These are phyloP conservation scores for Colletotrichum sp. DNA, from an alignment of 2,329 filamentous ascomycete species.

Conservation along the genomic window DNA sequence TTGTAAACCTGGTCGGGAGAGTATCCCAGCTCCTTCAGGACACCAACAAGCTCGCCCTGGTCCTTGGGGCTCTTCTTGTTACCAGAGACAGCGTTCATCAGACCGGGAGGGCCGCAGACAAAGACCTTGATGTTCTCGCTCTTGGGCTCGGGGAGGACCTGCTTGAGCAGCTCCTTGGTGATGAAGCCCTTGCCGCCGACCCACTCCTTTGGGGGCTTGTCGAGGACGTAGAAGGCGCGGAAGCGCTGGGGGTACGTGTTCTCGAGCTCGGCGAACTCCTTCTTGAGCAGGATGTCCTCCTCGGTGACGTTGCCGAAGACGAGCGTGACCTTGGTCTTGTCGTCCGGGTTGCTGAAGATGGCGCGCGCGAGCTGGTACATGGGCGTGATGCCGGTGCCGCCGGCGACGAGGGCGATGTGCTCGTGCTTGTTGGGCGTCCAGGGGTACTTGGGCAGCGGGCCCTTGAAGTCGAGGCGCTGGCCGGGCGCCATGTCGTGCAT, in stretches of 20 bases:
- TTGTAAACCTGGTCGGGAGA: constrained; percentile 86
- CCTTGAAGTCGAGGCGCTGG: constrained; percentile 89
- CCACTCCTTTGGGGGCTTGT: constrained; percentile 84
- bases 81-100: constrained; percentile 94
- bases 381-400: constrained; percentile 94
- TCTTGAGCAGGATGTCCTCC: constrained; percentile 89
- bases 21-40: constrained; percentile 81
- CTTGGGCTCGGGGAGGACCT: constrained; percentile 91
- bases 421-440: constrained; percentile 93
- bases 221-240: constrained; percentile 91
- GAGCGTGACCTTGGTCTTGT: constrained; percentile 97
- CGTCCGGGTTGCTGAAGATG: constrained; percentile 95
- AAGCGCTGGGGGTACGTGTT: constrained; percentile 96
- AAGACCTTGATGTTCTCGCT: constrained; percentile 94
- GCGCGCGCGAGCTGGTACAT: constrained; percentile 94
- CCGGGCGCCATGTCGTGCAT: constrained; percentile 83
- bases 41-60: constrained; percentile 86
- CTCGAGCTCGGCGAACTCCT: constrained; percentile 84
- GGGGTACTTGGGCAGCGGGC: constrained; percentile 90
- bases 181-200: constrained; percentile 79
- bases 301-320: constrained; percentile 90
- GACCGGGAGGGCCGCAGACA: constrained; percentile 87
- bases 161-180: constrained; percentile 92
- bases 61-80: constrained; percentile 90
- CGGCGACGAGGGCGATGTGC: constrained; percentile 87